Base-by-base conservation (phyloP, 805 yeast genomes). In the Metschnikowia anglica region DNA sequence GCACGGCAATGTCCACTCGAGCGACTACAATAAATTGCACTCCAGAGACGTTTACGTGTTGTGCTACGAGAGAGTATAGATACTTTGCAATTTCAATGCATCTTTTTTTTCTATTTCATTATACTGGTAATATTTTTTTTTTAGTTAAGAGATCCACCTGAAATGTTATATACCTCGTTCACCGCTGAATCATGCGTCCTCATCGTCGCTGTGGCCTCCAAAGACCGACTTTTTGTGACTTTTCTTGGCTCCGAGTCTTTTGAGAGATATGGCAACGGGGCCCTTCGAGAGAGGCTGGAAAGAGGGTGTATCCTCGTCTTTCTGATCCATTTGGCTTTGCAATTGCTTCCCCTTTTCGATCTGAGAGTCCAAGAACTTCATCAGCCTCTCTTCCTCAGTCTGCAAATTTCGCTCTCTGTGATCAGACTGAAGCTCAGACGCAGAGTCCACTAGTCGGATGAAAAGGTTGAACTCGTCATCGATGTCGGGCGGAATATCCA, bases 1-100 rank as follows among this genome's bases (percentile, higher is more conserved):
- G 6, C 83, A 79, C 51, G 83, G 79, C 25, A 70, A 70, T 53
- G 50, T 64, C 13, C 66, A 67, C 29, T 66, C 63, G 15, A 64
- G 64, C 46, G 51, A 51, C 18, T 26, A 39, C 33, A 48, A 46
- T 33, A 59, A 62, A 38, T 48, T 63, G 39, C 74, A 76, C 27
- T 75, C 83, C 30, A 70, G 74, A 39, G 84, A 81, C 46, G 89
- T 80, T 1, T 85, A 85, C 58, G 81, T 85, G 16, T 61, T 85
- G 53, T 84, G 85, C 60, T 85, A 85, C 54, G 83, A 80, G 48
- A 50, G 71, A 42, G 48, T 59, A 9, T 29, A 37, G 29, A 20
- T n/a, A n/a, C 18, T 18, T 10, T 4, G 28, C 4, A 25, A 25
- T 5, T 25, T 13, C 10, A 23, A 7, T 23, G 25, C 25, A 23